Conservation (phyloP, 2,329 filamentous ascomycete genomes). For the Nigrospora oryzae region DNA sequence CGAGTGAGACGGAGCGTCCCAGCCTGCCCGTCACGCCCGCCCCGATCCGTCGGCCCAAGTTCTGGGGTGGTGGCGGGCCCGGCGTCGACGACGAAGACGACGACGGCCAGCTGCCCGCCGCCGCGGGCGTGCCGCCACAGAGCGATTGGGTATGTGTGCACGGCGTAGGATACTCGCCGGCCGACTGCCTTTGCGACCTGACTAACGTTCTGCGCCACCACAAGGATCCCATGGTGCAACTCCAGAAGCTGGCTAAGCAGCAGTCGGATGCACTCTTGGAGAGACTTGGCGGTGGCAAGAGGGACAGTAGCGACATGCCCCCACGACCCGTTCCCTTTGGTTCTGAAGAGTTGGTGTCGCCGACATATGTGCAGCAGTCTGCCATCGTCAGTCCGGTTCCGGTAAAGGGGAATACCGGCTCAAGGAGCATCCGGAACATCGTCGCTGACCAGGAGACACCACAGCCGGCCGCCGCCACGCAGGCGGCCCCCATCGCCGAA, state of each 20-base stretch:
- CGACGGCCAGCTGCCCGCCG: constrained; percentile 56
- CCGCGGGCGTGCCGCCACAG: constrained; percentile 79
- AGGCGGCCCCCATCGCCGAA: constrained; percentile 22
- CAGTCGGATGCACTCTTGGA: constrained; percentile 55
- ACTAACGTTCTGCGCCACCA: constrained; percentile 41
- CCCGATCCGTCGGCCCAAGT: constrained; percentile 60
- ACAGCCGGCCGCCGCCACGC: constrained; percentile 3
- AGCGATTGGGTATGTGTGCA: constrained; percentile 87
- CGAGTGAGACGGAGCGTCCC: constrained; percentile 70
- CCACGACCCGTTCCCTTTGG: constrained; percentile 42
- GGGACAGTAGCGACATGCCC: constrained; percentile 34
- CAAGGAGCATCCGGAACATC: constrained; percentile 17
- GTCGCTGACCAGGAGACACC: constrained; percentile 10
- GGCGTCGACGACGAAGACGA: constrained; percentile 39
- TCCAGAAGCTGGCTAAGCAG: constrained; percentile 60
- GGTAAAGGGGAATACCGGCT: constrained; percentile 28
- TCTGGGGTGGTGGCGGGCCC: constrained; percentile 48
- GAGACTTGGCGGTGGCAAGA: constrained; percentile 32
- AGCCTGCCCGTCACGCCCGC: constrained; percentile 88
- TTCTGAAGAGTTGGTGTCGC: constrained; percentile 36
- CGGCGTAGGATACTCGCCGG: constrained; percentile 36
- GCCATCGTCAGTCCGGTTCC: constrained; percentile 32
- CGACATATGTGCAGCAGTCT: constrained; percentile 33
- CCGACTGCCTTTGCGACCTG: constrained; percentile 46
- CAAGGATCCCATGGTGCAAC: constrained; percentile 62